Base-by-base conservation (phyloP, 139 green algal species). In the Coelastrella sp. region DNA sequence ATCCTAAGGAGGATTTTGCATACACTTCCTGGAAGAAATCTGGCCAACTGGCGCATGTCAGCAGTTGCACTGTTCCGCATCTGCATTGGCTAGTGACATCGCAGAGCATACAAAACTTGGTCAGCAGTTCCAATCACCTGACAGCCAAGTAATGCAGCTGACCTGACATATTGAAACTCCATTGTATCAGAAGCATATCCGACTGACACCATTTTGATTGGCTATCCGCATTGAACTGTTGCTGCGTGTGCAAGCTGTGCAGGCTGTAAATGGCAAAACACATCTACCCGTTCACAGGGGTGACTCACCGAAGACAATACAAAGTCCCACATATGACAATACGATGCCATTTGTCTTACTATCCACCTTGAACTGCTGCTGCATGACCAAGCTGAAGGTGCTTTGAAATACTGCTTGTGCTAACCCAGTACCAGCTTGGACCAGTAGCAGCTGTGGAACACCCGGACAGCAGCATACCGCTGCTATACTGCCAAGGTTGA, bases 361-460 rank as follows among this genome's bases (percentile, higher is more conserved):
- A 61, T 77, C 71, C 17, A 93, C 71, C 0, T 74, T 80, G 68
- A 92, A 93, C 76, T 66, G 58, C 76, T 78, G 79, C 87, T 93
- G 60, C 14, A 93, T 89, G 32, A 93, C 22, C 65, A 93, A 73
- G 81, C 81, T 86, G 61, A 86, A 86, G 3, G 81, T 86, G 60
- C 60, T 75, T 8, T 86, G 83, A 73, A 93, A 93, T 54, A 92
- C 23, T 58, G 91, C 88, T 77, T 90, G 83, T 8, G 87, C 91
- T 20, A 93, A 82, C 5, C 91, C 91, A 6, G 77, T 73, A 66
- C 87, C 56, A 59, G 90, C 23, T 85, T 93, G 90, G 47, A 87
- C 81, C 23, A 65, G 5, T 73, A 93, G 74, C 73, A 93, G 65
- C 20, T 64, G 17, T 3, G n/a, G 59, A 3, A 93, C 86, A 47